These are phyloP conservation scores for Vigna angularis DNA, from an alignment of 306 rosid species.

Conservation along the genomic window DNA sequence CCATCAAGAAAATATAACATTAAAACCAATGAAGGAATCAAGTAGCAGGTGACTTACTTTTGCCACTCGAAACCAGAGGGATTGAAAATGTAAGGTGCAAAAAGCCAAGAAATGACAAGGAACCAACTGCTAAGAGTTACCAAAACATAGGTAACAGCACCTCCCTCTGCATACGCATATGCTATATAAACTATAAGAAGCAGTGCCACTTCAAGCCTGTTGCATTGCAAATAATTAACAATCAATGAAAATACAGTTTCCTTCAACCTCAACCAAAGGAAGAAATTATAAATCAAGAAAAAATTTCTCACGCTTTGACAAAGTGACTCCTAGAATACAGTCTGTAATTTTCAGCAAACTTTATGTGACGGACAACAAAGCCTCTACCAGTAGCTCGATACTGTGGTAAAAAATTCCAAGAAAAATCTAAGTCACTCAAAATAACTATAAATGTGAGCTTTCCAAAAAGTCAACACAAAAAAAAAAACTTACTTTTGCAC, in stretches of 20 bases:
- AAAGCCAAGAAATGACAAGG: slow-evolving; percentile 98
- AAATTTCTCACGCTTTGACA: slow-evolving; percentile 87
- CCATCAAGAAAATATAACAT: slow-evolving; percentile 4
- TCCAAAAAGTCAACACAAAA: background rate
- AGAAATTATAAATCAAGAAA: slow-evolving; percentile 20
- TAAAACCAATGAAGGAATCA: slow-evolving; percentile 4
- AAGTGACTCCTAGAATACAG: slow-evolving; percentile 96
- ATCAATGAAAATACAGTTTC: slow-evolving; percentile 28
- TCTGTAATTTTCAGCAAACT: slow-evolving; percentile 96
- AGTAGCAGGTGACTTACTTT: slow-evolving; percentile 68
- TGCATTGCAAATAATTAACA: slow-evolving; percentile 39
- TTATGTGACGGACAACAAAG: slow-evolving; percentile 91
- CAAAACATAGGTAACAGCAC: slow-evolving; percentile 82
- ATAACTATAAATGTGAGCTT: background rate
- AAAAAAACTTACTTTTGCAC: slow-evolving; percentile 77
- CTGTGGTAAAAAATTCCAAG: slow-evolving; percentile 53
- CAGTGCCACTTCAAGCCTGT: slow-evolving; percentile 92
- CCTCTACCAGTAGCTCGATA: slow-evolving; percentile 99
- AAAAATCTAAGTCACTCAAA: slow-evolving; percentile 29
- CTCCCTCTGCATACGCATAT: slow-evolving; percentile 80
- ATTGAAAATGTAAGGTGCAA: slow-evolving; percentile 96
- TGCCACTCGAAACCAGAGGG: slow-evolving; percentile 99
- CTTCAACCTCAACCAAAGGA: slow-evolving; percentile 15
- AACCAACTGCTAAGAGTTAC: slow-evolving; percentile 98
- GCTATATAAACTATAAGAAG: slow-evolving; percentile 86